Evolutionary conservation across 176 grass and related monocot genomes (phyloP).

Genomic region (Metroxylon sagu): DNA sequence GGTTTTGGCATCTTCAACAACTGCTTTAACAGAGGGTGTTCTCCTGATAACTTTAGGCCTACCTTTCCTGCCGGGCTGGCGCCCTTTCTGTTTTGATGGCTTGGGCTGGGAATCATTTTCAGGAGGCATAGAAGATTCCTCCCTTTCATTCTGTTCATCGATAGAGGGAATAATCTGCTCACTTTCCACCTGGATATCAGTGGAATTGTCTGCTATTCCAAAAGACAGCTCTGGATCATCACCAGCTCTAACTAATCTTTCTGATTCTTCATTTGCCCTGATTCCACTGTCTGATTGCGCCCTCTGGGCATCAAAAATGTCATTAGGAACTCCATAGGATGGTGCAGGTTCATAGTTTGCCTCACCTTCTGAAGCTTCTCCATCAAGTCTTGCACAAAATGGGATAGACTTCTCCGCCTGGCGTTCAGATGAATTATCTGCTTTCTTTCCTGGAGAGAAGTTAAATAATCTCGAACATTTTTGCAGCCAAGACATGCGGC

Average conservation of each 20-base stretch:
- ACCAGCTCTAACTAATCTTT: conserved; percentile 30
- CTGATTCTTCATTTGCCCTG: conserved; percentile 37
- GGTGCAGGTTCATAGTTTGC: conserved; percentile 58
- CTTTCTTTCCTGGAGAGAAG: conserved; percentile 50
- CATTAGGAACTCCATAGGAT: conserved; percentile 41
- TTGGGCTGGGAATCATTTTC: conserved; percentile 37
- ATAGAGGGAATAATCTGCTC: conserved; percentile 29
- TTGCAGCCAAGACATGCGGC: conserved; percentile 56
- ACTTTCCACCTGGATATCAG: conserved; percentile 35
- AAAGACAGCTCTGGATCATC: conserved; percentile 55
- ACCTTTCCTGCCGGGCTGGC: conserved; percentile 22
- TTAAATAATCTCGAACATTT: conserved; percentile 81
- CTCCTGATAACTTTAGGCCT: conserved; percentile 47
- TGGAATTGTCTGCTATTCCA: conserved; percentile 72
- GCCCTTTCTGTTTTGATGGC: conserved; percentile 37
- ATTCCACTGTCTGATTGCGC: conserved; percentile 29
- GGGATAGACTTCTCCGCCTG: conserved; percentile 29
- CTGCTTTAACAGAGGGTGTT: conserved; percentile 44
- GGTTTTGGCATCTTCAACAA: conserved; percentile 72
- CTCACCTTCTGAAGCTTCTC: conserved; percentile 46
- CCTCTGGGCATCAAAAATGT: conserved; percentile 35
- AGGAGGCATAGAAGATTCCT: conserved; percentile 27
- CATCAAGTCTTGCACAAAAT: conserved; percentile 57
- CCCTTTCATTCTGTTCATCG: conserved; percentile 41
- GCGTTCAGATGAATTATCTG: conserved; percentile 35